Evolutionary conservation across 2,329 filamentous ascomycete species (phyloP).

Genomic region (Pseudocercospora eumusae): DNA sequence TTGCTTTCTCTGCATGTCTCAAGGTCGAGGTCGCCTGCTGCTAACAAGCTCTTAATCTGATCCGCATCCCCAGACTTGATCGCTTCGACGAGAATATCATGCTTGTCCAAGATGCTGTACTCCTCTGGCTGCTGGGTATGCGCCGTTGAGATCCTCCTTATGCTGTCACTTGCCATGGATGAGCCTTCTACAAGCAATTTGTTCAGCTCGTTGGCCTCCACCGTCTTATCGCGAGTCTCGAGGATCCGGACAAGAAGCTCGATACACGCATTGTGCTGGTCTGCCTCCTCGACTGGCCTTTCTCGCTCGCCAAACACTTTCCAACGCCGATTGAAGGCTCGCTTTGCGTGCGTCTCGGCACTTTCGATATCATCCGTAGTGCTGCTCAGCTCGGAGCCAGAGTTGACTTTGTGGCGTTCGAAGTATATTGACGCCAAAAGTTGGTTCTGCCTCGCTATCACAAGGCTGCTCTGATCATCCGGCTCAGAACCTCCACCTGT

Average conservation of each 20-base stretch:
- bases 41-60: constrained; percentile 19
- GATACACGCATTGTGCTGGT: constrained; percentile 21
- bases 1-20: constrained; percentile 24
- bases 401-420: constrained; percentile 21
- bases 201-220: constrained; percentile 25
- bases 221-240: constrained; percentile 26
- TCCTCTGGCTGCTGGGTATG: constrained; percentile 13
- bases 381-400: constrained; percentile 13
- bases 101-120: constrained; percentile 21
- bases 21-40: constrained; percentile 20
- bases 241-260: constrained; percentile 26
- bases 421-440: constrained; percentile 29
- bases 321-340: constrained; percentile 26
- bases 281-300: constrained; percentile 11
- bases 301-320: constrained; percentile 10
- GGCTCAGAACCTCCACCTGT: neutral
- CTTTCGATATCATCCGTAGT: constrained; percentile 25
- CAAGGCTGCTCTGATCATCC: constrained; percentile 2
- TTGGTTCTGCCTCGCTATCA: constrained; percentile 27
- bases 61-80: constrained; percentile 25
- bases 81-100: constrained; percentile 22
- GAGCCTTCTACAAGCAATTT: constrained; percentile 18
- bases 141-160: constrained; percentile 18
- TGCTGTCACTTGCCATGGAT: constrained; percentile 16
- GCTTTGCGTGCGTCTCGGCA: constrained; percentile 25